These are phyloP conservation scores for Phyllostachys edulis DNA, from an alignment of 176 grass and related monocot species.

Conservation along the genomic window DNA sequence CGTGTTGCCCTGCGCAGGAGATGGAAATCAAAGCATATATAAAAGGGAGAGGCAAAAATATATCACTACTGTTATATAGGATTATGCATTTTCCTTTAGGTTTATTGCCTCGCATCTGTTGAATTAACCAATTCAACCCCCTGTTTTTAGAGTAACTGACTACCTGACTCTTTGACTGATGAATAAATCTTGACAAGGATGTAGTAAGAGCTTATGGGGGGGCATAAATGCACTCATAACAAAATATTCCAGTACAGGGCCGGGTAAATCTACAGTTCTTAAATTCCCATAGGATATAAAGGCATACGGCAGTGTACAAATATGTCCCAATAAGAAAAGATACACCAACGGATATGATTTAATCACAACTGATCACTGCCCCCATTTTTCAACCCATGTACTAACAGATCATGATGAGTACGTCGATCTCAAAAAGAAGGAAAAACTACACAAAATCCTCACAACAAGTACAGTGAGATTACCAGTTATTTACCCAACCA, in stretches of 20 bases:
- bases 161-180: too few relatives aligned
- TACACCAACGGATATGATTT: not conserved
- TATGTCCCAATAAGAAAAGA: not conserved
- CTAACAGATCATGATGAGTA: not conserved
- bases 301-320: not conserved
- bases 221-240: not conserved
- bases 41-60: not conserved
- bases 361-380: not conserved
- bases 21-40: not conserved
- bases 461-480: slow-evolving; percentile 7
- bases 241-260: not conserved
- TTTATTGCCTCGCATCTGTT: not conserved
- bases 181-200: not conserved
- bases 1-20: not conserved
- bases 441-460: not conserved
- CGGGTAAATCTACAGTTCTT: not conserved
- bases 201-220: not conserved
- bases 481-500: not conserved
- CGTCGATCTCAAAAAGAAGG: not conserved
- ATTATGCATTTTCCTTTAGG: not conserved
- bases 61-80: not conserved
- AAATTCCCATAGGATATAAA: not conserved
- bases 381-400: not conserved
- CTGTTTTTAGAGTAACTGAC: not conserved
- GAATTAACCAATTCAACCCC: not conserved